Percentiles rank a stretch among this genome's conserved stretches.
phyloP scores from a whole-genome alignment of 108 stramenopile genomes.

The Nitzschia inconspicua region DNA sequence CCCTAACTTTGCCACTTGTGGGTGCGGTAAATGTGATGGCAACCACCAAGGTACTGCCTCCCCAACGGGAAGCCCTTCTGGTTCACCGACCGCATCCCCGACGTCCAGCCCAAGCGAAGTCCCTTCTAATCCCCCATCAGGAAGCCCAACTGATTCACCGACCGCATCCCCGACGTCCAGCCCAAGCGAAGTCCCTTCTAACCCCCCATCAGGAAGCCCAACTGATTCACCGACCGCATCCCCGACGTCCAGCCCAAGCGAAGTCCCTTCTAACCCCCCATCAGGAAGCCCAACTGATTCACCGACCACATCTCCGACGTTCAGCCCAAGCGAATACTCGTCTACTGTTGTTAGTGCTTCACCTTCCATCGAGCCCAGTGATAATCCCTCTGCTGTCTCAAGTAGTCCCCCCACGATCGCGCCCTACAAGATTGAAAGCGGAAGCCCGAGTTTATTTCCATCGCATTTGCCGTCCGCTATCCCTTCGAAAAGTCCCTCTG shows the following conservation, averaged over 20 bases:
- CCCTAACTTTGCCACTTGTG: slow-evolving; percentile 15
- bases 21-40: slow-evolving; percentile 9
- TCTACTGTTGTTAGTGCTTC: too few relatives aligned
- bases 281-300: background rate
- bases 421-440: too few relatives aligned
- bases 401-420: too few relatives aligned
- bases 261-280: background rate
- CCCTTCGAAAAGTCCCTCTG: too few relatives aligned
- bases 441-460: too few relatives aligned
- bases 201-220: background rate
- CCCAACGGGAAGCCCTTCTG: background rate
- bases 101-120: background rate
- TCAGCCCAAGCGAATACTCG: background rate
- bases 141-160: background rate
- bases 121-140: background rate
- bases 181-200: background rate
- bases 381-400: too few relatives aligned
- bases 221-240: background rate
- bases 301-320: background rate
- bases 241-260: background rate
- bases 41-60: background rate
- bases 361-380: too few relatives aligned
- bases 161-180: background rate
- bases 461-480: too few relatives aligned
- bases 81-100: background rate